Evolutionary conservation across 805 yeast species (phyloP).

Genomic region (Ogataea trehalophila): DNA sequence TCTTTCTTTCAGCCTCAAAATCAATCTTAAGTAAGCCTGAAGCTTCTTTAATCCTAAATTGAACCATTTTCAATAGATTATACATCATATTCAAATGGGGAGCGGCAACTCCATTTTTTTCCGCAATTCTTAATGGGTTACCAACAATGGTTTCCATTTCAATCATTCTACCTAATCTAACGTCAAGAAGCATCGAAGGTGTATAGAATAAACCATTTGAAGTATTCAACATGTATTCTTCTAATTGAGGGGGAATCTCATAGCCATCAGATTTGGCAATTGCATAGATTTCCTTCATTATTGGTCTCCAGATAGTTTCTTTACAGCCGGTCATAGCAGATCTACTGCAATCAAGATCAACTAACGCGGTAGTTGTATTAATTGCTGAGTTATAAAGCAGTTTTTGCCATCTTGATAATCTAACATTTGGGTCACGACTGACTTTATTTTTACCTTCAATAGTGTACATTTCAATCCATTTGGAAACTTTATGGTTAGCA

Average conservation of each 20-base stretch:
- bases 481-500: conserved; percentile 20
- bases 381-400: conserved; percentile 40
- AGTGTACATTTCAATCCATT: conserved; percentile 27
- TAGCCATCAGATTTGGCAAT: conserved; percentile 46
- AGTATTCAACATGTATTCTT: conserved; percentile 30
- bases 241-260: conserved; percentile 28
- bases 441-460: conserved; percentile 21
- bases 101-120: conserved; percentile 35
- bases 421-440: conserved; percentile 27
- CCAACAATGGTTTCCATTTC: conserved; percentile 41
- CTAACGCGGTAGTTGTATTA: conserved; percentile 37
- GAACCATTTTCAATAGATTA: conserved; percentile 51
- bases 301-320: conserved; percentile 29
- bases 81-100: conserved; percentile 59
- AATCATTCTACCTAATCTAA: conserved; percentile 31
- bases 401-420: conserved; percentile 38
- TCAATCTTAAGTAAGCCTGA: conserved; percentile 37
- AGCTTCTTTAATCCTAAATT: conserved; percentile 53
- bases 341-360: conserved; percentile 32
- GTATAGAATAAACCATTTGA: conserved; percentile 37
- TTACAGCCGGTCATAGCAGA: conserved; percentile 23
- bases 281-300: conserved; percentile 38
- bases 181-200: conserved; percentile 45
- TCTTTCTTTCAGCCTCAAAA: conserved; percentile 7
- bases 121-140: conserved; percentile 34